Percentiles rank a stretch among this genome's conserved stretches.
Conservation (phyloP, 169 alveolate genomes). For the Cardiosporidium cionae region DNA sequence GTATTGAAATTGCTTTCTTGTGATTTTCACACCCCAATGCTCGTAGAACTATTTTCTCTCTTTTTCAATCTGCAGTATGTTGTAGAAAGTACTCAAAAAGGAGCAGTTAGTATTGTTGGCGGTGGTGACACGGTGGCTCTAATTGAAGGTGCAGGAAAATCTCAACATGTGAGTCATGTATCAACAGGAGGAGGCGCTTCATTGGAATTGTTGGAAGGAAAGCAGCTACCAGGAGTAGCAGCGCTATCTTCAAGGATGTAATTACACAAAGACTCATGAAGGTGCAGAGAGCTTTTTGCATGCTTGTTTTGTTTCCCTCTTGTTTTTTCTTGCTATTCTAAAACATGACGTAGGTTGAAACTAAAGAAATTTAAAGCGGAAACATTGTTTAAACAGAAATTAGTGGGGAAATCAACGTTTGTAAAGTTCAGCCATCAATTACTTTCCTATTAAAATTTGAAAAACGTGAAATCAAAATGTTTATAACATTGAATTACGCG, state of each 20-base stretch:
- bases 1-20: not conserved
- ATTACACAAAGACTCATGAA: not conserved
- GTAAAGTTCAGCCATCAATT: no score
- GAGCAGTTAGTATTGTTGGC: slow-evolving; percentile 85
- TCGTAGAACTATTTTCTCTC: slow-evolving; percentile 26
- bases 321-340: no score
- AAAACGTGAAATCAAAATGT: no score
- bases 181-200: slow-evolving; percentile 99
- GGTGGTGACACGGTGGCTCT: slow-evolving; percentile 95
- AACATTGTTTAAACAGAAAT: no score
- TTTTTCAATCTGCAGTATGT: slow-evolving; percentile 51
- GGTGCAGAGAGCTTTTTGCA: no score
- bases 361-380: no score
- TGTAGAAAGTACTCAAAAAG: slow-evolving; percentile 79
- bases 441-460: no score
- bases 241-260: slow-evolving; percentile 53
- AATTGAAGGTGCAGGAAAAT: slow-evolving; percentile 73
- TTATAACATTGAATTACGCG: no score
- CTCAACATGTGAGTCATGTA: slow-evolving; percentile 83
- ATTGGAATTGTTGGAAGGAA: slow-evolving; percentile 93
- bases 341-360: no score
- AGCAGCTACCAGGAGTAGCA: slow-evolving; percentile 90
- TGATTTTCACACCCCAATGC: not conserved
- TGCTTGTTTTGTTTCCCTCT: no score
- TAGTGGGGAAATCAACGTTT: no score